Percentiles rank a stretch among this genome's conserved stretches.
Evolutionary conservation across 148 eudicot species (phyloP).

Genomic region (Polygonum maritimum): DNA sequence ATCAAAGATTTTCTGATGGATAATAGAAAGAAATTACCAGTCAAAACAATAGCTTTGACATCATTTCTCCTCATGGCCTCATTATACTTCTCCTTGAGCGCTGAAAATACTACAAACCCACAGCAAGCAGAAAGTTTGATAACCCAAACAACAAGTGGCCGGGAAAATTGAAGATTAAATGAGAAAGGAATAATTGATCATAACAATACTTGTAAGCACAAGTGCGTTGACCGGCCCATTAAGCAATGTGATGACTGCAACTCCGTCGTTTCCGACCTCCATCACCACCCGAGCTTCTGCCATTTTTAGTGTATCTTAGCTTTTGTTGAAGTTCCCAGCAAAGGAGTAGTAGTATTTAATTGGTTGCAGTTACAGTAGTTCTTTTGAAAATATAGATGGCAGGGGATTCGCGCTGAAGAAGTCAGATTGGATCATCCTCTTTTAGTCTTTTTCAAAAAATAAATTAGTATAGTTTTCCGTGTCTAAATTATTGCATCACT

Average conservation of each 20-base stretch:
- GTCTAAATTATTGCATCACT: no score
- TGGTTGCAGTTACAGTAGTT: no score
- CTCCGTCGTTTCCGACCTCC: slow-evolving; percentile 71
- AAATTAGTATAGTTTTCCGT: no score
- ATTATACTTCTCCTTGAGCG: slow-evolving; percentile 47
- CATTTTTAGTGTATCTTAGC: no score
- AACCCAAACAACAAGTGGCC: not conserved
- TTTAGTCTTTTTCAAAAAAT: no score
- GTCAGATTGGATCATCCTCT: no score
- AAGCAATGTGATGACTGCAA: slow-evolving; percentile 63
- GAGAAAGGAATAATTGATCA: not conserved
- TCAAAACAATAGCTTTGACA: slow-evolving; percentile 73
- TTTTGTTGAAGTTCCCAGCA: no score
- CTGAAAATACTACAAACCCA: slow-evolving; percentile 44
- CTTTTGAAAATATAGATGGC: no score
- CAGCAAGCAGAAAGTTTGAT: not conserved
- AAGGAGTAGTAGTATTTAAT: no score
- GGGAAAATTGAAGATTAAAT: not conserved
- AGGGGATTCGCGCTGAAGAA: no score
- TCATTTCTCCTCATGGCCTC: slow-evolving; percentile 74
- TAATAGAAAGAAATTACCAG: slow-evolving; percentile 30
- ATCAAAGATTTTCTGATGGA: not conserved
- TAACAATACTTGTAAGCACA: slow-evolving; percentile 34
- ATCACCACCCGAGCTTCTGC: slow-evolving; percentile 37
- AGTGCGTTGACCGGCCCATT: slow-evolving; percentile 83